A percentile compares a stretch with the other conserved stretches of the same genome.
Evolutionary conservation across 768 basidiomycete genomes (phyloP).

Genomic region (Solioccasus polychromus): DNA sequence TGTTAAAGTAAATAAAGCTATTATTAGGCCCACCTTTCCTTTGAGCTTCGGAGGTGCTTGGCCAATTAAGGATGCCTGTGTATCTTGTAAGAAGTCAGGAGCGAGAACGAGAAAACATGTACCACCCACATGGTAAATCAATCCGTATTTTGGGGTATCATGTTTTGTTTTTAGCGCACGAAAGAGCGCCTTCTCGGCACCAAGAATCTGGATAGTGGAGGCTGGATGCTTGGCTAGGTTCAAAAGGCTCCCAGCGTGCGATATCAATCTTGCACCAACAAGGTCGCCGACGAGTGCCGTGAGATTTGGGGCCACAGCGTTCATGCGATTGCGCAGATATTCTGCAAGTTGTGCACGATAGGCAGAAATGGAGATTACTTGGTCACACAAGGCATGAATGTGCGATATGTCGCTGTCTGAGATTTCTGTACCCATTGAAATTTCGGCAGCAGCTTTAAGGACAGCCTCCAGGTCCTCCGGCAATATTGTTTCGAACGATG

Average conservation of each 20-base stretch:
- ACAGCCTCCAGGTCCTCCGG: slow-evolving; percentile 97
- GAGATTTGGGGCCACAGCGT: slow-evolving; percentile 94
- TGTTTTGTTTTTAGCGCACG: slow-evolving; percentile 79
- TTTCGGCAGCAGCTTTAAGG: slow-evolving; percentile 92
- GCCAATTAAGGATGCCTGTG: slow-evolving; percentile 88
- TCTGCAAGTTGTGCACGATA: slow-evolving; percentile 95
- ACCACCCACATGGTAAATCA: slow-evolving; percentile 89
- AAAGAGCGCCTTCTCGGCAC: slow-evolving; percentile 77
- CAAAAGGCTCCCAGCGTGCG: slow-evolving; percentile 69
- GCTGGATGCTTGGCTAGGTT: slow-evolving; percentile 74
- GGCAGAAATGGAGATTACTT: slow-evolving; percentile 93
- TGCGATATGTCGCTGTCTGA: slow-evolving; percentile 96
- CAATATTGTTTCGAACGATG: slow-evolving; percentile 84
- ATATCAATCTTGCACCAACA: slow-evolving; percentile 72
- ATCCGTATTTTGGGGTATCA: slow-evolving; percentile 97
- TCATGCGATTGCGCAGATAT: slow-evolving; percentile 97
- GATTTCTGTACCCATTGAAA: slow-evolving; percentile 99
- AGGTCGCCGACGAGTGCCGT: slow-evolving; percentile 81
- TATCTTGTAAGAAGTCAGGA: slow-evolving; percentile 4
- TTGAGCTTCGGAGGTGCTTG: slow-evolving; percentile 98
- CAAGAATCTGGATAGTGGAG: slow-evolving; percentile 75
- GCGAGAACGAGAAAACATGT: background rate
- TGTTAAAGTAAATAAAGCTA: background rate
- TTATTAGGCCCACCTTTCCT: slow-evolving; percentile 66
- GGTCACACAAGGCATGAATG: slow-evolving; percentile 95